Percentiles rank a stretch among this genome's conserved stretches.
phyloP scores from a whole-genome alignment of 2,329 filamentous ascomycete species.

The Apiospora pterosperma region DNA sequence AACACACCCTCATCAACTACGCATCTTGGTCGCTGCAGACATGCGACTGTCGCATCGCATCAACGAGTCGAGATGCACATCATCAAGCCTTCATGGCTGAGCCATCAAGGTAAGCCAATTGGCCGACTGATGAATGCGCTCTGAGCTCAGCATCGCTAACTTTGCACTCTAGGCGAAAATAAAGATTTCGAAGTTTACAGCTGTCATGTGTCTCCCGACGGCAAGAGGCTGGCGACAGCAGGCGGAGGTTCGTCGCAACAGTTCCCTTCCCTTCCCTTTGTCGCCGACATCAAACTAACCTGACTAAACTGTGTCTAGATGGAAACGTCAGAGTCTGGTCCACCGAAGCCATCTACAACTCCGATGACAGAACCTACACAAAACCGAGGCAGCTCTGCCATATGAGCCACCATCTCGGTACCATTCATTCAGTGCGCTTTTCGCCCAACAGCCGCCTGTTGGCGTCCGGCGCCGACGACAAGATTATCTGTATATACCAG shows the following conservation, averaged over 20 bases:
- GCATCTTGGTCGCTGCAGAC: slow-evolving; percentile 12
- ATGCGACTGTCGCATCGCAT: slow-evolving; percentile 25
- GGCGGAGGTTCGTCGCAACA: slow-evolving; percentile 67
- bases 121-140: background rate
- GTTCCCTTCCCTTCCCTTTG: background rate
- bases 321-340: slow-evolving; percentile 98
- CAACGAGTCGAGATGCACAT: slow-evolving; percentile 62
- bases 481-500: slow-evolving; percentile 96
- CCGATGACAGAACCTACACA: slow-evolving; percentile 65
- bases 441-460: slow-evolving; percentile 93
- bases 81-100: slow-evolving; percentile 94
- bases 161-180: slow-evolving; percentile 66
- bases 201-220: slow-evolving; percentile 95
- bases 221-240: slow-evolving; percentile 84
- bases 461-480: slow-evolving; percentile 95
- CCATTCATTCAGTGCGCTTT: slow-evolving; percentile 95
- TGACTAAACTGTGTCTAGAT: slow-evolving; percentile 50
- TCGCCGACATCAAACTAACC: background rate
- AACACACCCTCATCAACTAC: background rate
- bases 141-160: background rate
- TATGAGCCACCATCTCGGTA: slow-evolving; percentile 97
- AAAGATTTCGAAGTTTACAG: slow-evolving; percentile 99
- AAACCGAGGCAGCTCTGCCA: slow-evolving; percentile 92
- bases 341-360: slow-evolving; percentile 85
- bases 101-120: slow-evolving; percentile 70